Evolutionary conservation across 192 early-diverging fungal species (phyloP), one percentile per base, ranked within the genome.

Genomic region (Coemansia sp.): DNA sequence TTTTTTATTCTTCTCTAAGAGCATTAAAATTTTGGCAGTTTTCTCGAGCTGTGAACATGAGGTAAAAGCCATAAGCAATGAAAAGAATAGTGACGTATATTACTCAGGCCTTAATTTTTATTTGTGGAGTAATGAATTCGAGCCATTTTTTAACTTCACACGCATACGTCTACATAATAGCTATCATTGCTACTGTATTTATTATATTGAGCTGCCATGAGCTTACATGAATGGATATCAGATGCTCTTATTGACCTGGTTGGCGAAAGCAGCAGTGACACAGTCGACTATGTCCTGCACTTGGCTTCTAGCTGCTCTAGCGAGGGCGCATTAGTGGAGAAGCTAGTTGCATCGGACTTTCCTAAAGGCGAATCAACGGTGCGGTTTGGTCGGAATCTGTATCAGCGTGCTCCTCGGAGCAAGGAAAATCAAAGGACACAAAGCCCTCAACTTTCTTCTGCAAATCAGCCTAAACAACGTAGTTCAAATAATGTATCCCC

Each of bases 301-400:
- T 57, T 83, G 32, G 81, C 68, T 9, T 32, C 64, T 13, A 68
- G 60, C n/a, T 64, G 79, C 65, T 18, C 39, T 19, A 74, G 66
- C 62, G 70, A 61, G 21, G 52, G 80, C 39, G 68, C 63, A 26
- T 77, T 97, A 19, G 66, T 81, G 3, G 41, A 63, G 40, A 71
- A 75, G 9, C 84, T 97, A 4, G 71, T 77, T 45, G 85, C 76
- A 18, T 86, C 85, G 37, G 89, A 91, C 16, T 83, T 94, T 7
- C 91, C 92, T 3, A 48, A 68, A n/a, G 77, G 83, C 50, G 72
- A 77, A 12, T 77, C 67, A 6, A 84, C 87, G 4, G 69, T 74
- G n/a, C 69, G 62, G 4, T 93, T 94, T 81, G 92, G 86, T 4
- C 57, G 69, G 6, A 89, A 92, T 5, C 82, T 96, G 13, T 92